Base-by-base conservation (phyloP, 2,329 filamentous ascomycete genomes). In the Colletotrichum musae region DNA sequence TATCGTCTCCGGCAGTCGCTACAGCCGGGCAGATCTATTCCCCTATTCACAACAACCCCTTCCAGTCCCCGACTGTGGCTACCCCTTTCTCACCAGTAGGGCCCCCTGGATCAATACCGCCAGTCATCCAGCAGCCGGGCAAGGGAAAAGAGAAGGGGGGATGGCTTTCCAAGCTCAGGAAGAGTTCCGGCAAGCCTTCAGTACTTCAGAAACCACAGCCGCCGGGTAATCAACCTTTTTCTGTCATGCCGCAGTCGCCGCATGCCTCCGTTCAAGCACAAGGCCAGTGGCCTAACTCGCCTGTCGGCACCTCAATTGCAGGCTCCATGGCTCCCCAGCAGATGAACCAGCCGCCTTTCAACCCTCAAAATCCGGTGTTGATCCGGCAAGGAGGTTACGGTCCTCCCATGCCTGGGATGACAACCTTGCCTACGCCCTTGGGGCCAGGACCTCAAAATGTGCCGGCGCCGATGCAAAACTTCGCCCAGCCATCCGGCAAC, bases 121-220 rank as follows among this genome's bases (percentile, higher is more conserved):
- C 70, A 7, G 54, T 36, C 10, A 48, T 54, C n/a, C 39, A 56
- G 45, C 50, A 57, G 4, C 32, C 59, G 9, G 39, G 50, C n/a
- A 65, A 52, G 28, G 67, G 54, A 4, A 72, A 59, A n/a, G 70
- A 72, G 13, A 70, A 70, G 28, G 70, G 61, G 2, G 52, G 71
- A 9, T 73, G 69, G 72, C 56, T 70, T 6, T 72, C 71, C 18
- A 72, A 72, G 67, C 51, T 72, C 1, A 68, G 50, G 59, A 72
- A 68, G n/a, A 26, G 58, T 21, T 51, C 70, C 5, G 41, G 43
- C 9, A 72, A 67, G 15, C n/a, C 58, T 16, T 12, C 45, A 5
- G 56, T 71, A 0, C 56, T 70, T 10, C 69, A 71, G 12, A 72
- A 71, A 18, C 65, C 45, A 24, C 21, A 24, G 15, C 61, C 58